Evolutionary conservation across 306 rosid species (phyloP).

Genomic region (Trifolium pratense): DNA sequence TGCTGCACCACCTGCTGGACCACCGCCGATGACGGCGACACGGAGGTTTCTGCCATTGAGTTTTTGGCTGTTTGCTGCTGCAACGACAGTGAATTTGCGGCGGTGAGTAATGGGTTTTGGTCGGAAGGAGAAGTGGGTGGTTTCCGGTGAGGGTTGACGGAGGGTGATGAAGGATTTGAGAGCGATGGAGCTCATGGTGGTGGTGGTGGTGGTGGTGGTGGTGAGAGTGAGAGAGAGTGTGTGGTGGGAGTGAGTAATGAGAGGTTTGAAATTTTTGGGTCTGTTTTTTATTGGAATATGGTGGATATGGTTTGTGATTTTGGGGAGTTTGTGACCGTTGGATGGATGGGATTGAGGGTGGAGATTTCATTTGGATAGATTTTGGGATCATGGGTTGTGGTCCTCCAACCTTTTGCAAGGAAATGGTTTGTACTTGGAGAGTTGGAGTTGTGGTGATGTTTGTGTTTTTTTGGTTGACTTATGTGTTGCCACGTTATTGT

Average conservation of each 20-base stretch:
- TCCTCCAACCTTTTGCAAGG: neutral
- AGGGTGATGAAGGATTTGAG: conserved; percentile 90
- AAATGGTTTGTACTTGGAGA: neutral
- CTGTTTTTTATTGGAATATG: neutral
- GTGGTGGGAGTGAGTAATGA: neutral
- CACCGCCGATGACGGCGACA: conserved; percentile 88
- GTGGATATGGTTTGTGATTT: conserved; percentile 74
- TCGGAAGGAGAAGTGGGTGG: conserved; percentile 47
- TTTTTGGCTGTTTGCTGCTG: conserved; percentile 70
- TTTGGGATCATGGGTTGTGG: conserved; percentile 45
- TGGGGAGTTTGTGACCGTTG: conserved; percentile 43
- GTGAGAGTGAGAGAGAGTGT: neutral
- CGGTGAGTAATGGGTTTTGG: conserved; percentile 39
- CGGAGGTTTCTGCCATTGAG: conserved; percentile 78
- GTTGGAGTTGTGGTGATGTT: neutral
- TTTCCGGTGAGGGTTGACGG: conserved; percentile 73
- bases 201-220: neutral
- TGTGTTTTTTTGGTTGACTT: conserved; percentile 31
- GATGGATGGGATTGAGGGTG: conserved; percentile 49
- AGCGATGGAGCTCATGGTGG: conserved; percentile 72
- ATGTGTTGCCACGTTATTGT: conserved; percentile 55
- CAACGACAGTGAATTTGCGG: conserved; percentile 54
- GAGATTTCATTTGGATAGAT: conserved; percentile 65
- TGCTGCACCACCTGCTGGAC: conserved; percentile 85
- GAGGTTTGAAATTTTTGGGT: neutral